These are phyloP conservation scores for Zasmidium citrigriseum DNA, from an alignment of 2,329 filamentous ascomycete species.

Conservation along the genomic window DNA sequence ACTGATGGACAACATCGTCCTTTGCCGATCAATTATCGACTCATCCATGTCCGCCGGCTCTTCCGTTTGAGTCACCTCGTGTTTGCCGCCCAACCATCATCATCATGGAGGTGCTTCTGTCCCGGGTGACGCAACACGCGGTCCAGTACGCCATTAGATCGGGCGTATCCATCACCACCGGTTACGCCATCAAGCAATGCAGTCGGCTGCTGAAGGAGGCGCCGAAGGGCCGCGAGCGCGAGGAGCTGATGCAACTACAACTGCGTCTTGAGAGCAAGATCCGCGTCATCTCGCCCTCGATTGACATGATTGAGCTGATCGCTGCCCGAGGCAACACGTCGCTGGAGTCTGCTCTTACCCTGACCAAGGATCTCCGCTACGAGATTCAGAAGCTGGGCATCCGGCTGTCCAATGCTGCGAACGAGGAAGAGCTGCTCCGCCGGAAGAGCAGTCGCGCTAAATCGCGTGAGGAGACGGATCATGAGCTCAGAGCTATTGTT, in stretches of 20 bases:
- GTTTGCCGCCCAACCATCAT: constrained; percentile 1
- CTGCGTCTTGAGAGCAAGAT: constrained; percentile 81
- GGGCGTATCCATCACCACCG: constrained; percentile 80
- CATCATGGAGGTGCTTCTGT: constrained; percentile 71
- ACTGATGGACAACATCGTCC: neutral
- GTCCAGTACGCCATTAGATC: constrained; percentile 92
- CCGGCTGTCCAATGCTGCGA: constrained; percentile 69
- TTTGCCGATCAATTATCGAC: neutral
- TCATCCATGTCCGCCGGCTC: neutral
- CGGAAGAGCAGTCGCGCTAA: constrained; percentile 48
- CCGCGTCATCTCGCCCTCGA: constrained; percentile 85
- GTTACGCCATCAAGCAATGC: constrained; percentile 81
- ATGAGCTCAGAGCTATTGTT: constrained; percentile 70
- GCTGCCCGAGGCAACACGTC: constrained; percentile 75
- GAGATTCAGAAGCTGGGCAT: constrained; percentile 81
- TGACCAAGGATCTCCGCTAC: constrained; percentile 79
- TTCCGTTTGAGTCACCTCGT: constrained; percentile 11
- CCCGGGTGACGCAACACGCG: constrained; percentile 72
- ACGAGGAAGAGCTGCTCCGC: constrained; percentile 58
- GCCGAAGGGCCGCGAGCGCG: constrained; percentile 67
- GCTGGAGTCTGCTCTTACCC: constrained; percentile 78
- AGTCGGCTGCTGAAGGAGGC: constrained; percentile 73
- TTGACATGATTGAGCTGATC: constrained; percentile 89
- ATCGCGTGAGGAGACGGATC: constrained; percentile 58
- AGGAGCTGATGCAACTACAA: constrained; percentile 73